Conservation (phyloP, 2,329 filamentous ascomycete species). For the Paraphoma sp. region DNA sequence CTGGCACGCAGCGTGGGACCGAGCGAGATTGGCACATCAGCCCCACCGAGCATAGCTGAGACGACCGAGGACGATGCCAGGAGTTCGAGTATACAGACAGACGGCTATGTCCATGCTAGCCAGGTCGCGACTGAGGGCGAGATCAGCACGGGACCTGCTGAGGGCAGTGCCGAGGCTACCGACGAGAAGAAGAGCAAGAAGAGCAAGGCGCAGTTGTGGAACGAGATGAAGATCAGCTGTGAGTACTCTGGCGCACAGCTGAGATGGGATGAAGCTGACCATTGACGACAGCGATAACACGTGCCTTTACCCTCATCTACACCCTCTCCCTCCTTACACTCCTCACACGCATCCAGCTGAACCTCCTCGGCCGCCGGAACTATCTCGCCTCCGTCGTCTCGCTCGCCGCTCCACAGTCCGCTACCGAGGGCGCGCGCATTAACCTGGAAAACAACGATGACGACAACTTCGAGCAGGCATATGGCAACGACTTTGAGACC, state of each 20-base stretch:
- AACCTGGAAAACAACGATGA: constrained; percentile 93
- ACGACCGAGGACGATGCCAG: constrained; percentile 75
- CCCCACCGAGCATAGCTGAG: constrained; percentile 68
- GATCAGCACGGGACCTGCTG: constrained; percentile 49
- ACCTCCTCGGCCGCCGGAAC: constrained; percentile 91
- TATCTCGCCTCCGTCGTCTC: constrained; percentile 96
- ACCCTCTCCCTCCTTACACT: constrained; percentile 87
- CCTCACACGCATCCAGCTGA: constrained; percentile 93
- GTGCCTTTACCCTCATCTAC: constrained; percentile 91
- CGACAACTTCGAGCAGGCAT: constrained; percentile 78
- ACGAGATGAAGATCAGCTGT: constrained; percentile 96
- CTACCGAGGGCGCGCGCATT: constrained; percentile 75
- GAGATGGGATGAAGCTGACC: constrained; percentile 22
- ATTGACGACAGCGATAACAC: constrained; percentile 73
- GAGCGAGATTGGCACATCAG: constrained; percentile 65
- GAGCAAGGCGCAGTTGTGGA: constrained; percentile 94
- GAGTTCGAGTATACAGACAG: constrained; percentile 79
- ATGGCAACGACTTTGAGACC: constrained; percentile 94
- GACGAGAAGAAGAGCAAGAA: constrained; percentile 65
- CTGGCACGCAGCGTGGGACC: constrained; percentile 64
- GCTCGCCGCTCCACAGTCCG: constrained; percentile 72
- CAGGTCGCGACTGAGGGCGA: constrained; percentile 65
- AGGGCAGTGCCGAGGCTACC: constrained; percentile 50
- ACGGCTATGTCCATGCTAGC: constrained; percentile 83
- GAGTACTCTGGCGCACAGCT: constrained; percentile 46